Conservation (phyloP, 495 filamentous ascomycete genomes). For the Haplographium delicatum region DNA sequence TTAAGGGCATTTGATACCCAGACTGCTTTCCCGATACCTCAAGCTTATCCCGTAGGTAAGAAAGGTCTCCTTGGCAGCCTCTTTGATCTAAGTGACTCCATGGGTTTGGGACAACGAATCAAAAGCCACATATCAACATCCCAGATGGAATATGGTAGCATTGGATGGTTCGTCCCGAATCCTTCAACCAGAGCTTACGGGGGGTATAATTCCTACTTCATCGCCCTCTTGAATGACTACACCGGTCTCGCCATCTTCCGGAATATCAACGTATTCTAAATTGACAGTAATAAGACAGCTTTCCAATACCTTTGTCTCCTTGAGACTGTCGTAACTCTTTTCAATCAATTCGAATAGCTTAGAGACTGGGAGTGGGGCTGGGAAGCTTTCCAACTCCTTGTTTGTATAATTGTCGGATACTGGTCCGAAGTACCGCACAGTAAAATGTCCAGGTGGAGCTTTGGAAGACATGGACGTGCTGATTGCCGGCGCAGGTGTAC, state of each 20-base stretch:
- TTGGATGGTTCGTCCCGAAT: neutral
- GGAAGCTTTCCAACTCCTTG: slow-evolving; percentile 63
- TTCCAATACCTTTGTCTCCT: slow-evolving; percentile 58
- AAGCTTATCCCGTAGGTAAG: no score
- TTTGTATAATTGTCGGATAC: slow-evolving; percentile 68
- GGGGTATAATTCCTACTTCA: slow-evolving; percentile 93
- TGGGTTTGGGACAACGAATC: no score
- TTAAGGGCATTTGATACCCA: no score
- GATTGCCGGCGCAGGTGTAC: neutral
- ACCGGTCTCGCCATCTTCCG: slow-evolving; percentile 31
- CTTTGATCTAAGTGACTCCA: no score
- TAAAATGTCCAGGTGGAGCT: slow-evolving; percentile 57
- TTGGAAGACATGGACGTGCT: slow-evolving; percentile 33
- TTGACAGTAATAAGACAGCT: slow-evolving; percentile 85
- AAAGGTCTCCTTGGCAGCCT: no score
- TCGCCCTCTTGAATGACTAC: slow-evolving; percentile 67
- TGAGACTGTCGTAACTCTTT: slow-evolving; percentile 73
- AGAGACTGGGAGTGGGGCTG: slow-evolving; percentile 63
- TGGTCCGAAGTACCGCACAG: slow-evolving; percentile 81
- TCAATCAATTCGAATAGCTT: slow-evolving; percentile 72
- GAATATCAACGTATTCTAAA: slow-evolving; percentile 78
- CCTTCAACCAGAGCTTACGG: slow-evolving; percentile 77
- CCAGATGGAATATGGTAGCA: no score
- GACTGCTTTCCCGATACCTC: no score
- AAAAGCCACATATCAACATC: no score